Conservation (phyloP, 352 stramenopile species). For the Phytophthora uliginosa region DNA sequence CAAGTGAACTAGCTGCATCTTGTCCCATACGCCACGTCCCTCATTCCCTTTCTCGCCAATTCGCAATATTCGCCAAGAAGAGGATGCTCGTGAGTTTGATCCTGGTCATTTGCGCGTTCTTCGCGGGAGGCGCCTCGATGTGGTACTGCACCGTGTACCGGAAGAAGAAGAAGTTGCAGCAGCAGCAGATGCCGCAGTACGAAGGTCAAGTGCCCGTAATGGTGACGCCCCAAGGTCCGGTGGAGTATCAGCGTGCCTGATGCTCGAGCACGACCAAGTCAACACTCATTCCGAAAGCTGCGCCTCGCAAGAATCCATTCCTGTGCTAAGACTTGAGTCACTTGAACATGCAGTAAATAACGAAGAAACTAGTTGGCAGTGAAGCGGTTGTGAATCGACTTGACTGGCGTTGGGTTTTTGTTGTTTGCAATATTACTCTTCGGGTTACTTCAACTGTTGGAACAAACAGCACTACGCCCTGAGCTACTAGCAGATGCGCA, state of each 20-base stretch:
- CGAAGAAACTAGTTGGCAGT: too few species aligned
- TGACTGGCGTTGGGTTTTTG: not conserved
- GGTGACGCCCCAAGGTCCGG: conserved; percentile 29
- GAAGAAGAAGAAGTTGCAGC: conserved; percentile 27
- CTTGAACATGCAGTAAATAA: not conserved
- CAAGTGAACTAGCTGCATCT: not conserved
- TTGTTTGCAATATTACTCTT: conserved; percentile 13
- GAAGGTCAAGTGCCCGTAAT: conserved; percentile 33
- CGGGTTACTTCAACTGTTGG: conserved; percentile 8
- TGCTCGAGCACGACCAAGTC: not conserved
- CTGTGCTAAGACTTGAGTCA: not conserved
- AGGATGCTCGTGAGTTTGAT: conserved; percentile 31
- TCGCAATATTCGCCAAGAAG: not conserved
- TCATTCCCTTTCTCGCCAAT: not conserved
- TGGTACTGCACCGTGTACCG: conserved; percentile 31
- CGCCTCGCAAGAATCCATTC: not conserved
- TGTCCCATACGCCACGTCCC: not conserved
- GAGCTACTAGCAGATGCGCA: conserved; percentile 5
- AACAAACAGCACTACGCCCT: conserved; percentile 3
- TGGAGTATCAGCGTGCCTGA: conserved; percentile 35
- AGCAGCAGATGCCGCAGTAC: conserved; percentile 23
- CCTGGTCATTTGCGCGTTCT: conserved; percentile 35
- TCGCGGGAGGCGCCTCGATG: conserved; percentile 31
- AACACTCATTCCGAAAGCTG: not conserved
- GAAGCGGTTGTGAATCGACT: not conserved